Conservation (phyloP, 345 rosid species). For the Aurinia saxatilis region DNA sequence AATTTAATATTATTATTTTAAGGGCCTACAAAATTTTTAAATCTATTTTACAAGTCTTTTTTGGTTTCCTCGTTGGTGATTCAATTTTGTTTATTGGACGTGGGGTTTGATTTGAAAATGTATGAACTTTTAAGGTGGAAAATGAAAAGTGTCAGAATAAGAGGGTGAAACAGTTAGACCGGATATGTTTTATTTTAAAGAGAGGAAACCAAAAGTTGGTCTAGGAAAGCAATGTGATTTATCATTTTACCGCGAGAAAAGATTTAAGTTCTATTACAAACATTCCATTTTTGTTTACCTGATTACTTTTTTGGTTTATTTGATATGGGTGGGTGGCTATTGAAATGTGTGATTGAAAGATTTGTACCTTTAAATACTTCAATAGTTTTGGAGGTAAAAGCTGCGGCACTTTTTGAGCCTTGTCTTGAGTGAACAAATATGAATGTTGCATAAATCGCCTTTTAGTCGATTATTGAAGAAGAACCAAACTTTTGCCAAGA, state of each 20-base stretch:
- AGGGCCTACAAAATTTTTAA: constrained; percentile 4
- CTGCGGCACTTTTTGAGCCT: no score
- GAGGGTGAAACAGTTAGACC: neutral
- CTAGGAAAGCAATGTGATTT: neutral
- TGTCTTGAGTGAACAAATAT: no score
- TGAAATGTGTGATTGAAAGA: neutral
- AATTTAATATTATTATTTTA: neutral
- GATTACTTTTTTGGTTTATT: neutral
- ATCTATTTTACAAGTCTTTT: neutral
- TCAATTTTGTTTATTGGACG: neutral
- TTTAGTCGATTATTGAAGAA: no score
- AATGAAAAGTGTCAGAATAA: neutral
- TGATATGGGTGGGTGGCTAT: neutral
- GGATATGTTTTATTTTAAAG: neutral
- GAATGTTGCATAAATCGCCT: no score
- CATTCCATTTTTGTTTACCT: neutral
- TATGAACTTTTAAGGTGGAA: constrained; percentile 4
- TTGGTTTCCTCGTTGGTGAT: neutral
- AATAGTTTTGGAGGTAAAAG: no score
- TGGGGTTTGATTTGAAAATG: constrained; percentile 13
- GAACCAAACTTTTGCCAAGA: no score
- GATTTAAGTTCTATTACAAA: constrained; percentile 2
- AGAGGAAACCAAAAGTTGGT: neutral
- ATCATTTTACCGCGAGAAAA: constrained; percentile 24
- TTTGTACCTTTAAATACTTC: neutral